Evolutionary conservation across 257 asterid genomes (phyloP).

Genomic region (Solanum peruvianum): DNA sequence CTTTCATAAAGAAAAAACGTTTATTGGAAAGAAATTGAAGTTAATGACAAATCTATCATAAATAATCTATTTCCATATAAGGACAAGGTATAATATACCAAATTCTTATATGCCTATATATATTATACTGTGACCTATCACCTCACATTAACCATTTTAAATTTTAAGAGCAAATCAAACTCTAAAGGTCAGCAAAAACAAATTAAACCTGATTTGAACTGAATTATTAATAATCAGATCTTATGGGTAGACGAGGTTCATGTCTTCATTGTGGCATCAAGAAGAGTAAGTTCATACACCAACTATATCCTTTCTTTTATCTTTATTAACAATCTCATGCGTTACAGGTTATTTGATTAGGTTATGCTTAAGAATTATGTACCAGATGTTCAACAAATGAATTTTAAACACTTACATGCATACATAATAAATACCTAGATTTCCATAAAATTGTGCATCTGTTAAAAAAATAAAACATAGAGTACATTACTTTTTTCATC

Average conservation of each 20-base stretch:
- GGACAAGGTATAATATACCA: background rate
- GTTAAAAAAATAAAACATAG: background rate
- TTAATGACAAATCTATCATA: background rate
- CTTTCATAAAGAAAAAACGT: background rate
- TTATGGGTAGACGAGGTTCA: constrained; percentile 14
- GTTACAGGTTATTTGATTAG: background rate
- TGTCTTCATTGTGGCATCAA: constrained; percentile 13
- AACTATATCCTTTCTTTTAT: background rate
- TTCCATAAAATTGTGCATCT: background rate
- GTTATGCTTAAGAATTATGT: background rate
- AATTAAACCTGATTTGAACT: background rate
- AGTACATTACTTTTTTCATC: background rate
- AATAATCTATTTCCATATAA: background rate
- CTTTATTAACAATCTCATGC: background rate
- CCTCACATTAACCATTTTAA: background rate
- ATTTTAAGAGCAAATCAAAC: background rate
- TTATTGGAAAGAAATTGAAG: background rate
- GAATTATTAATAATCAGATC: background rate
- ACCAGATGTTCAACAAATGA: background rate
- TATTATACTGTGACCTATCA: background rate
- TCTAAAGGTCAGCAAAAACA: background rate
- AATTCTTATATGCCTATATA: background rate
- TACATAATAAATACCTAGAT: background rate
- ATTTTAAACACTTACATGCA: background rate
- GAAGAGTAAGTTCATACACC: background rate